Evolutionary conservation across 352 stramenopile species (phyloP), one percentile per base, ranked within the genome.

Genomic region (Plasmopara viticola): DNA sequence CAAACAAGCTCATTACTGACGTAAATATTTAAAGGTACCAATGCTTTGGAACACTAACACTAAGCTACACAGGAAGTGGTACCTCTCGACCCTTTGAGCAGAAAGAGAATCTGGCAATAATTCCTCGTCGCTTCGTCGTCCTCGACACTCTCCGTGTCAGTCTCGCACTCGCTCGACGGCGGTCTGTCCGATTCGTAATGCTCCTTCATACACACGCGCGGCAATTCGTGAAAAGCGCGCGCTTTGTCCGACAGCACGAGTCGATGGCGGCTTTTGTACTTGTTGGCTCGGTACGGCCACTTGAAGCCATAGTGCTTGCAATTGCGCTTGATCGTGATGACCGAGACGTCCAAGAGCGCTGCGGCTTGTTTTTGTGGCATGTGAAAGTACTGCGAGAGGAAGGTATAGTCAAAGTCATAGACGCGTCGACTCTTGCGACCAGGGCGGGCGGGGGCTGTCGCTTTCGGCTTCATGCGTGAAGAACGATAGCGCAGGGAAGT

Each of bases 311-410:
- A n/a, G 49, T 46, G 56, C 31, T 54, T 57, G 44, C 56, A 63
- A n/a, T 51, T 54, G 48, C 56, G 56, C 25, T 63, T 63, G 30
- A 63, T 51, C 13, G 56, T 63, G 15, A 63, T 58, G n/a, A 43
- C 33, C 6, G 56, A 14, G 1, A 63, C 56, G 0, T 29, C 35
- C 0, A 62, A 18, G 3, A 37, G 14, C 7, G 52, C 4, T 0
- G 56, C 49, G 2, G 56, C 56, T 15, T 49, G 6, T n/a, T 37
- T 44, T 9, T 63, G 56, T 15, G 56, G 39, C 39, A 63, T 57
- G 38, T 63, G 56, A 40, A 54, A 63, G 12, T 35, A 58, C 31
- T 42, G 56, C 13, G 56, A 55, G 4, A 63, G 44, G 12, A 44
- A 51, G 1, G 41, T 31, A 4, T 39, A 20, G 17, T 41, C 34